Evolutionary conservation across 345 rosid genomes (phyloP), one percentile per base, ranked within the genome.

Genomic region (Eucalyptus albens): DNA sequence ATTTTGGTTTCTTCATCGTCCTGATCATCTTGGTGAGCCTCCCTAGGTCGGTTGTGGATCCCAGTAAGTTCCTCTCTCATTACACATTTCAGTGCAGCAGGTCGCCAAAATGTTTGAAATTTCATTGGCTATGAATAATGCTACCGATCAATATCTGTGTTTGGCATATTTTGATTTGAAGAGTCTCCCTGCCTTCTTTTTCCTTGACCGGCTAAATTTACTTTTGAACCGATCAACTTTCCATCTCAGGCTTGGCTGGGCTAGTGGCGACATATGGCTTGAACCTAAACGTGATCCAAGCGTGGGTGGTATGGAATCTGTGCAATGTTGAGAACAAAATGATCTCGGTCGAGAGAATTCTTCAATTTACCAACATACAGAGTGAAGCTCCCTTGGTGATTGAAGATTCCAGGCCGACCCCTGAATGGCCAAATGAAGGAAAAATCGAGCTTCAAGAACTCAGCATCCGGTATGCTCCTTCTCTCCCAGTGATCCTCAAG

Each of bases 271-370:
- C 97, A n/a, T 95, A 94, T 80, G 97, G 97, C 67, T 88, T 96
- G 92, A 94, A 90, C 92, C 92, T 96, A 31, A 96, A 94, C 88
- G 94, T 94, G 29, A 94, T 96, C 60, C 96, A 95, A 89, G 93
- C 95, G 40, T 95, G 98, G 96, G 96, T 95, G 42, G 92, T 95
- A 90, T 96, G 97, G 97, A 96, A 94, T 92, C 86, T 94, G 19
- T 50, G 50, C 50, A 50, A 50, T 50, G 50, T 50, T 50, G 50
- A 50, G 50, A 50, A 50, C 50, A 50, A 50, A 50, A 50, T 50
- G 16, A 50, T 50, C 50, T 50, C 50, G 50, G 50, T 50, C 50
- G 50, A 50, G 50, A 50, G 50, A 50, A 50, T 50, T 50, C 50
- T 50, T 50, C 50, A 50, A 50, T 50, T 50, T 50, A 14, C 50